Percentiles rank a stretch among this genome's conserved stretches.
These are phyloP conservation scores for Suillus americanus DNA, from an alignment of 768 basidiomycete species.

Conservation along the genomic window DNA sequence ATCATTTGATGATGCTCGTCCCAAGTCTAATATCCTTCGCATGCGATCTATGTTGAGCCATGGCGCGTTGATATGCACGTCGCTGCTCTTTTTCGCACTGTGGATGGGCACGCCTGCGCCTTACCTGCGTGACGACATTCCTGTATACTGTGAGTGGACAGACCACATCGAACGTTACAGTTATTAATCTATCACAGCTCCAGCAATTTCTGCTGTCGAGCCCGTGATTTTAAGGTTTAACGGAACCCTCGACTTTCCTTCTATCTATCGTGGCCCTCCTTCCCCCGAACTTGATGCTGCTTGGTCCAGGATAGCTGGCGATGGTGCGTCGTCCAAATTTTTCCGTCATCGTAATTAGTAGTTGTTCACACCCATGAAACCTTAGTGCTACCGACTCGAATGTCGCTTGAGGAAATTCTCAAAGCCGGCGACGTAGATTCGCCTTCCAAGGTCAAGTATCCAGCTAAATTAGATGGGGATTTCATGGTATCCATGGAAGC, in stretches of 20 bases:
- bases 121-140: background rate
- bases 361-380: background rate
- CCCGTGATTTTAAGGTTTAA: slow-evolving; percentile 5
- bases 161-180: background rate
- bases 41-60: background rate
- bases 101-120: slow-evolving; percentile 6
- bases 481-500: slow-evolving; percentile 12
- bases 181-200: background rate
- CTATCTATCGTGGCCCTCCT: slow-evolving; percentile 3
- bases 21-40: background rate
- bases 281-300: slow-evolving; percentile 6
- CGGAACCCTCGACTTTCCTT: slow-evolving; percentile 7
- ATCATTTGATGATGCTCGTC: background rate
- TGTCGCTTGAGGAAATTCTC: slow-evolving; percentile 7
- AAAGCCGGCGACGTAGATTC: slow-evolving; percentile 7
- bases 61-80: background rate
- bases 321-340: background rate
- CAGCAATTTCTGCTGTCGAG: slow-evolving; percentile 12
- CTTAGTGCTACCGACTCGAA: slow-evolving; percentile 7
- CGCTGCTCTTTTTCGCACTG: slow-evolving; percentile 7
- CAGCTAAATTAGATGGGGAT: slow-evolving; percentile 10
- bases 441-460: slow-evolving; percentile 9
- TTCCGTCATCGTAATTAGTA: background rate
- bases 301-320: slow-evolving; percentile 1
- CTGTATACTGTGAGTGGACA: background rate